Percentiles rank a stretch among this genome's conserved stretches.
Evolutionary conservation across 2,329 filamentous ascomycete genomes (phyloP).

Genomic region (Ceratocystis cacaofunesta): DNA sequence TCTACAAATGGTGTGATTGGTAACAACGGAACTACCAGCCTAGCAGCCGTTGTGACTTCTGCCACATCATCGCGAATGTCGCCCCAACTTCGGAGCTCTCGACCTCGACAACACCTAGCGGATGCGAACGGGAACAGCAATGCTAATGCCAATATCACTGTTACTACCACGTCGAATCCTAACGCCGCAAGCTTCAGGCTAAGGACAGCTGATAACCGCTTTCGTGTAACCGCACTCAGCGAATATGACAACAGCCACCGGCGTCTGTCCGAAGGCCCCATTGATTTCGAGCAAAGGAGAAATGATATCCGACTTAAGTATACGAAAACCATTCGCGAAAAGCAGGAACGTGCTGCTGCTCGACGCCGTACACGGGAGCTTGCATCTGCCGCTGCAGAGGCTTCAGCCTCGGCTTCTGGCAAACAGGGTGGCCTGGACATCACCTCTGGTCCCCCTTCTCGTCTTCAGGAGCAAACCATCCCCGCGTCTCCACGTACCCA

Average conservation of each 20-base stretch:
- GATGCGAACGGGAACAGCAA: constrained; percentile 33
- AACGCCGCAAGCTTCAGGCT: constrained; percentile 52
- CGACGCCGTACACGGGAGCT: constrained; percentile 35
- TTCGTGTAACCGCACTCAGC: constrained; percentile 7
- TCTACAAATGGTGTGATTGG: constrained; percentile 19
- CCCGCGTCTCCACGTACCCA: background rate
- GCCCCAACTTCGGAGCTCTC: constrained; percentile 64
- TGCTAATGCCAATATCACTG: background rate
- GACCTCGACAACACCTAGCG: constrained; percentile 66
- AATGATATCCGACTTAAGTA: constrained; percentile 75
- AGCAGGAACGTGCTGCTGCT: constrained; percentile 38
- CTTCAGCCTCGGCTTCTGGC: constrained; percentile 19
- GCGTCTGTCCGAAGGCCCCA: constrained; percentile 52
- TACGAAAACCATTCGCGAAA: constrained; percentile 60
- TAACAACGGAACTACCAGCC: constrained; percentile 35
- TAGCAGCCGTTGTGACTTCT: constrained; percentile 55
- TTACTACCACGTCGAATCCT: background rate
- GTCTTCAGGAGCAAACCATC: background rate
- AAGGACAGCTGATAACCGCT: constrained; percentile 44
- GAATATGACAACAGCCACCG: constrained; percentile 24
- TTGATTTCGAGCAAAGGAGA: constrained; percentile 71
- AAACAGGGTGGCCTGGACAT: background rate
- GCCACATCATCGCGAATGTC: constrained; percentile 59
- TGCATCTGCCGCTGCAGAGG: constrained; percentile 22
- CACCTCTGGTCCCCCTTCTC: background rate